These are phyloP conservation scores for Viridothelium virens DNA, from an alignment of 495 filamentous ascomycete species.

Conservation along the genomic window DNA sequence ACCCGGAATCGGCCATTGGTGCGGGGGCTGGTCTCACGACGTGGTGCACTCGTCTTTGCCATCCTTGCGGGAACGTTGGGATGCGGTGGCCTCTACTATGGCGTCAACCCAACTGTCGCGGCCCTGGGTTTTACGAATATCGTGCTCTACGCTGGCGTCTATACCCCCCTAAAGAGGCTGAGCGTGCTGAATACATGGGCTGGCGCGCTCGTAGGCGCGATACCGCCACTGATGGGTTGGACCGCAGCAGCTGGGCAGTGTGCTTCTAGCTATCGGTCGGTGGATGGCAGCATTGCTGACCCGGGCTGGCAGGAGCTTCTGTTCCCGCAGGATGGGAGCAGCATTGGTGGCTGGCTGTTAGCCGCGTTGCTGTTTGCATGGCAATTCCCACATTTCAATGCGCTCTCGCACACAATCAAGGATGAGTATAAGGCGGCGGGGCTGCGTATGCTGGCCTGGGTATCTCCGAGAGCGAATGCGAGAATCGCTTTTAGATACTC, in stretches of 20 bases:
- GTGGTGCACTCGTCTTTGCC: constrained; percentile 74
- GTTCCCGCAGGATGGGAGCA: constrained; percentile 51
- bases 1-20: constrained; percentile 87
- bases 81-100: constrained; percentile 64
- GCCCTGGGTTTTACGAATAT: constrained; percentile 83
- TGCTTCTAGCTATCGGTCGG: constrained; percentile 56
- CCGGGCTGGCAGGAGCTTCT: constrained; percentile 66
- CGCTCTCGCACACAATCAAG: constrained; percentile 74
- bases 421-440: constrained; percentile 86
- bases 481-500: constrained; percentile 83
- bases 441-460: constrained; percentile 85
- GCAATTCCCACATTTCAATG: constrained; percentile 98
- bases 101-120: constrained; percentile 88
- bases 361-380: constrained; percentile 82
- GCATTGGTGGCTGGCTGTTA: constrained; percentile 77
- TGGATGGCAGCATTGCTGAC: constrained; percentile 12
- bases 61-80: constrained; percentile 58
- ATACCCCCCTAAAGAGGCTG: constrained; percentile 85
- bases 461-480: constrained; percentile 72
- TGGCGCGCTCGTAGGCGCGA: constrained; percentile 84
- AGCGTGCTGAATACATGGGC: constrained; percentile 91
- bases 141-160: constrained; percentile 77
- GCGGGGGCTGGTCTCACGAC: constrained; percentile 65
- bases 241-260: constrained; percentile 83
- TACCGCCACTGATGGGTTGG: constrained; percentile 97